Base-by-base conservation (phyloP, 805 yeast species). In the Maudiozyma turicensis region DNA sequence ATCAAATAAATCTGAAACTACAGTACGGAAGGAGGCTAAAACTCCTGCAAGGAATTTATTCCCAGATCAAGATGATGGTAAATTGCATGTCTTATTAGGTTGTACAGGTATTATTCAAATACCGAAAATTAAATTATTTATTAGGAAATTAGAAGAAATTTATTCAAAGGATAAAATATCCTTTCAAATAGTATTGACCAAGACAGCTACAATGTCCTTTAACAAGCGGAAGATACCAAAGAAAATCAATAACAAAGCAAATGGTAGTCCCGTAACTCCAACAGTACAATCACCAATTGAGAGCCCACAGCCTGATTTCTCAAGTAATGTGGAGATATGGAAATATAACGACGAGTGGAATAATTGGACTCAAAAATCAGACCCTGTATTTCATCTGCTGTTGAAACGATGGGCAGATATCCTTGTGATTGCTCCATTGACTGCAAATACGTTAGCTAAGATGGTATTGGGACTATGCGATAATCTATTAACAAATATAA, bases 331-430 rank as follows among this genome's bases (percentile, higher is more conserved):
- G 28, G 82, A 82, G 52, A 79, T 90, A 14, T 91, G 98, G 98
- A 76, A 90, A 60, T 97, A 93, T 61, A 76, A 78, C 50, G 99
- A 93, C 64, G 98, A 91, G 68, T 91, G 99, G 99, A 71, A 71
- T 34, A 80, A 83, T n/a, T 91, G 97, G 84, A 81, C 82, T 57
- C 67, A 73, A 43, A 75, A 95, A 52, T 73, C 82, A 48, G 98
- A 93, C 66, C 97, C 98, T 1, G 95, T 93, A 37, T 72, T 93
- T 54, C 98, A 91, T 68, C 89, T 91, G 56, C 98, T 93, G 69
- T 72, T 91, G 51, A 81, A 98, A 52, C 80, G 95, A 54, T 91
- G 98, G 98, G 98, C 98, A 1, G 97, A 91, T 67, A 81, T 93
- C 41, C 73, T 93, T 45, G 76, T 93, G 26, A 84, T 91, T 42